These are phyloP conservation scores for Anethum foeniculum DNA, from an alignment of 140 eudicot genomes.

Conservation along the genomic window DNA sequence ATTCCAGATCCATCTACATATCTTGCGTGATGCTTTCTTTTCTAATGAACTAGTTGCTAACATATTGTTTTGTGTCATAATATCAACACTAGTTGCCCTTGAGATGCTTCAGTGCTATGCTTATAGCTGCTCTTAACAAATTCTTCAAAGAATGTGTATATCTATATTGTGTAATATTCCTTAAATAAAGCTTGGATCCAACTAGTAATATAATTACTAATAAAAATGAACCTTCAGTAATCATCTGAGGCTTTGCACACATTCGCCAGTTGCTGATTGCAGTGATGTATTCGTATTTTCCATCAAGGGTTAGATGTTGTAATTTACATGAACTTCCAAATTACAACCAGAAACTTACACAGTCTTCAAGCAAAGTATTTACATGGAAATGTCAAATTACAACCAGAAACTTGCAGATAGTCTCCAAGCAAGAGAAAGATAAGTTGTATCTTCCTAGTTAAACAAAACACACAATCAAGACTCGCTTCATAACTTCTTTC, in stretches of 20 bases:
- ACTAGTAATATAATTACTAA: no score
- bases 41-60: neutral
- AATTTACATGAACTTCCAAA: neutral
- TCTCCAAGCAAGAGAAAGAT: neutral
- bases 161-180: neutral
- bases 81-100: neutral
- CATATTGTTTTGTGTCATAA: neutral
- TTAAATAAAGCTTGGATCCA: neutral
- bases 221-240: neutral
- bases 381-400: neutral
- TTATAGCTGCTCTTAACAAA: neutral
- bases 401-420: slow-evolving; percentile 2
- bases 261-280: neutral
- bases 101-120: neutral
- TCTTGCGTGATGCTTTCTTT: neutral
- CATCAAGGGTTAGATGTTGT: neutral
- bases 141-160: neutral
- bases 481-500: neutral
- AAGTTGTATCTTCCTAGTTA: neutral
- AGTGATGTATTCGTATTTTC: neutral
- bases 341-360: neutral
- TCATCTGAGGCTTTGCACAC: neutral
- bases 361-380: neutral
- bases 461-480: neutral
- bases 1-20: neutral